phyloP scores from a whole-genome alignment of 306 rosid genomes.

The Medicago ruthenica region DNA sequence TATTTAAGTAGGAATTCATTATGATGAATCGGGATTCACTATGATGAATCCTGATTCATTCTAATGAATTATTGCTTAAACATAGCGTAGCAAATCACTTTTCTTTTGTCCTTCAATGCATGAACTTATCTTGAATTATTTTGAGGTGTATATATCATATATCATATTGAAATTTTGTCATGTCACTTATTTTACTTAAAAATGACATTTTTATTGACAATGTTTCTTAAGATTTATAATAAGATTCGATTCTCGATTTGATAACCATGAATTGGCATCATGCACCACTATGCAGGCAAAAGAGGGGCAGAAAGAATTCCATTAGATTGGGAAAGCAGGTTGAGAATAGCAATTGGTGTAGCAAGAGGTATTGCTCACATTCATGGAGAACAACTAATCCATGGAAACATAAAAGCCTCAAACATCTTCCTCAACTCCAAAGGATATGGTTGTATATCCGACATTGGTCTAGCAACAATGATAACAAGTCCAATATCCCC shows the following conservation, averaged over 20 bases:
- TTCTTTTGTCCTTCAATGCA: too few relatives aligned
- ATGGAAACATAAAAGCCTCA: constrained; percentile 86
- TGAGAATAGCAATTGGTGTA: constrained; percentile 71
- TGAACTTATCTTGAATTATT: too few relatives aligned
- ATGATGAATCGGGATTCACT: too few relatives aligned
- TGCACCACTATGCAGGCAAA: constrained; percentile 53
- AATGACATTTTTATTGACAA: background rate
- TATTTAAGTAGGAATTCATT: too few relatives aligned
- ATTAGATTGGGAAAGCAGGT: constrained; percentile 75
- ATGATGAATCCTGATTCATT: too few relatives aligned
- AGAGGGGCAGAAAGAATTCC: constrained; percentile 64
- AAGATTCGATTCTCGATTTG: background rate
- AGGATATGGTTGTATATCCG: constrained; percentile 80
- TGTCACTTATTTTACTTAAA: background rate
- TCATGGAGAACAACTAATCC: constrained; percentile 74
- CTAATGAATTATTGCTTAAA: too few relatives aligned
- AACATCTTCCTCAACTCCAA: constrained; percentile 76
- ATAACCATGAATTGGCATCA: background rate
- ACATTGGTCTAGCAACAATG: constrained; percentile 64
- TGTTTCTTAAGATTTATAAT: too few relatives aligned
- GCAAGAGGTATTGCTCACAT: constrained; percentile 88
- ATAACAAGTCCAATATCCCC: constrained; percentile 62
- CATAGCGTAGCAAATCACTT: too few relatives aligned
- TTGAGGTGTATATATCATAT: too few relatives aligned
- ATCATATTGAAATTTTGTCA: too few relatives aligned